Evolutionary conservation across 78 protist species (phyloP), one percentile per base, ranked within the genome.

Genomic region (Mastigamoeba balamuthi): DNA sequence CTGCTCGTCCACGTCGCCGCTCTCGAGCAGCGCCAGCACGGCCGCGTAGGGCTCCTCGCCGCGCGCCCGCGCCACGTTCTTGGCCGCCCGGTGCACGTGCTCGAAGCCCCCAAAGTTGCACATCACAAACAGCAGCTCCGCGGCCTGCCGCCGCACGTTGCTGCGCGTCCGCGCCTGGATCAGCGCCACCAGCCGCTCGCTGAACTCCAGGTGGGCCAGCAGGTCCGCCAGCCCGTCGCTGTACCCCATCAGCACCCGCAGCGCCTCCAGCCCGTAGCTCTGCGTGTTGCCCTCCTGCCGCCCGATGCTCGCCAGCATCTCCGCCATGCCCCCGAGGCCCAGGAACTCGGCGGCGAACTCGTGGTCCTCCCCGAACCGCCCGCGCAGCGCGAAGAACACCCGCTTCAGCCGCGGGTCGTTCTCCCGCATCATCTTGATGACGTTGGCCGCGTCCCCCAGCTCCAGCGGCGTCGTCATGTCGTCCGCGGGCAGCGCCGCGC

Each of bases 1-100:
- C 36, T 81, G 86, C 1, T 76, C 72, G 29, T 81, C 86, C 71
- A 81, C 64, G 66, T 81, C 86, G 48, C 86, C 86, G 17, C 80
- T 74, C 3, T 71, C 6, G 17, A 75, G 75, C 6, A 80, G 2
- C 1, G 44, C 17, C 6, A 80, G 40, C 4, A 80, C 40, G 7
- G 29, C 67, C 29, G 63, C 36, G 28, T 80, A 80, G n/a, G 84
- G 68, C 25, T 68, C 58, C 17, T 48, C 42, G 1, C 25, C 29
- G 4, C 66, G 69, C 23, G 53, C 80, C 0, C 28, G 0, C 17
- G 81, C 75, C 3, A 64, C 42, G 29, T 81, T 75, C 44, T 81
- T 81, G 17, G 86, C 80, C 0, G 86, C 80, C 6, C 80, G 67
- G 70, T 81, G 86, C 2, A 81, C 86, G 53, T 72, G 43, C 25